A percentile compares a stretch with the other conserved stretches of the same genome.
Evolutionary conservation across 2,329 filamentous ascomycete genomes (phyloP).

Genomic region (Pestalotiopsis sp.): DNA sequence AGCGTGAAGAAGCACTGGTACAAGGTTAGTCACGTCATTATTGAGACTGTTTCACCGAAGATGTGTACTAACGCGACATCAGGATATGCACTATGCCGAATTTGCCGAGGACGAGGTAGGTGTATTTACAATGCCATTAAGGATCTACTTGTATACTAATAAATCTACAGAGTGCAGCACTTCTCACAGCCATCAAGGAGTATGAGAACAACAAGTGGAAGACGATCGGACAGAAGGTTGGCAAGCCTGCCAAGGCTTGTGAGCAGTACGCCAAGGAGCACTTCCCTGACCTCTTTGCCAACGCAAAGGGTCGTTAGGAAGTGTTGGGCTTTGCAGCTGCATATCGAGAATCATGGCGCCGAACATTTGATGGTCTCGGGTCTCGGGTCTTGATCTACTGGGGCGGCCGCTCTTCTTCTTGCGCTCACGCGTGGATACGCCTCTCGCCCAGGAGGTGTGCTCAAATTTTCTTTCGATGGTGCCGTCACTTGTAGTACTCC

Average conservation of each 20-base stretch:
- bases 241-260: conserved; percentile 95
- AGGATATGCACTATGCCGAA: conserved; percentile 99
- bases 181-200: conserved; percentile 95
- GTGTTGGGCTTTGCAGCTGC: not conserved
- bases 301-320: conserved; percentile 1
- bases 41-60: not conserved
- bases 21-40: conserved; percentile 64
- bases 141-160: conserved; percentile 20
- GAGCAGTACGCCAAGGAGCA: conserved; percentile 97
- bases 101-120: conserved; percentile 84
- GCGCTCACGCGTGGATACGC: not conserved
- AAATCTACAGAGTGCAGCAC: conserved; percentile 65
- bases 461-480: not conserved
- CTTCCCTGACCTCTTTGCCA: conserved; percentile 59
- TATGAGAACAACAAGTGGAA: conserved; percentile 99
- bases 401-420: not conserved
- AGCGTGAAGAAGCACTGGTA: conserved; percentile 99
- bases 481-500: not conserved
- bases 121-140: conserved; percentile 1
- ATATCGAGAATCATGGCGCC: not conserved
- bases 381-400: not conserved
- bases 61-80: conserved; percentile 14
- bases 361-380: not conserved
- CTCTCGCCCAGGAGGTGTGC: not conserved
- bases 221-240: conserved; percentile 92